These are phyloP conservation scores for Suillus variegatus DNA, from an alignment of 768 basidiomycete species.

Conservation along the genomic window DNA sequence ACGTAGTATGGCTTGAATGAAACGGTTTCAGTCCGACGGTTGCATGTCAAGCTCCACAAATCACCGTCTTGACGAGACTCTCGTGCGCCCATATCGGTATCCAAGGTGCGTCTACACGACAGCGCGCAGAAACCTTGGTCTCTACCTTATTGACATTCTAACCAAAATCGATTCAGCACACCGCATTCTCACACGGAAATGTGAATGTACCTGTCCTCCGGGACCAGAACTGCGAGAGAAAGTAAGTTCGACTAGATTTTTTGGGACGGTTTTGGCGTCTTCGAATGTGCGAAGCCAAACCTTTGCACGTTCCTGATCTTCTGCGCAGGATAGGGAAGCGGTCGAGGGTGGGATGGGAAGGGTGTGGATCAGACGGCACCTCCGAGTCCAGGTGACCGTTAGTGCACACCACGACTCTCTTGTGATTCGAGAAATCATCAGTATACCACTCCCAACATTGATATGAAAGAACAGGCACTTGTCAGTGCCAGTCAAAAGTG, in stretches of 20 bases:
- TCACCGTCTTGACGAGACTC: slow-evolving; percentile 48
- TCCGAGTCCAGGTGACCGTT: neutral
- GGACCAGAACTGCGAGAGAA: slow-evolving; percentile 85
- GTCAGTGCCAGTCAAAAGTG: neutral
- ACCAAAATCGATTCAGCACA: neutral
- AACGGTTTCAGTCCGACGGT: slow-evolving; percentile 1
- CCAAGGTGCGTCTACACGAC: slow-evolving; percentile 59
- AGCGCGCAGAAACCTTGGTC: slow-evolving; percentile 73
- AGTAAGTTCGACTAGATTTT: slow-evolving; percentile 54
- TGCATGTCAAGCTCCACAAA: neutral
- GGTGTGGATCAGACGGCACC: slow-evolving; percentile 17
- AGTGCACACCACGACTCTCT: neutral
- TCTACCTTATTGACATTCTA: slow-evolving; percentile 86
- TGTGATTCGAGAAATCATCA: neutral
- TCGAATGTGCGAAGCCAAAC: slow-evolving; percentile 58
- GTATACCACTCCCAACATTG: neutral
- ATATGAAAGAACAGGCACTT: neutral
- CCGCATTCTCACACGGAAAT: neutral
- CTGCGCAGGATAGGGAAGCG: slow-evolving; percentile 33
- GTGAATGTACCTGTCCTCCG: slow-evolving; percentile 68
- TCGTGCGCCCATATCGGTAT: slow-evolving; percentile 68
- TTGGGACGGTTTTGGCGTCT: slow-evolving; percentile 43
- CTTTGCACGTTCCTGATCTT: slow-evolving; percentile 49
- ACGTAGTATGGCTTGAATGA: slow-evolving; percentile 59
- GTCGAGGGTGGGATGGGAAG: slow-evolving; percentile 49